Evolutionary conservation across 345 rosid species (phyloP).

Genomic region (Barbarea vulgaris): DNA sequence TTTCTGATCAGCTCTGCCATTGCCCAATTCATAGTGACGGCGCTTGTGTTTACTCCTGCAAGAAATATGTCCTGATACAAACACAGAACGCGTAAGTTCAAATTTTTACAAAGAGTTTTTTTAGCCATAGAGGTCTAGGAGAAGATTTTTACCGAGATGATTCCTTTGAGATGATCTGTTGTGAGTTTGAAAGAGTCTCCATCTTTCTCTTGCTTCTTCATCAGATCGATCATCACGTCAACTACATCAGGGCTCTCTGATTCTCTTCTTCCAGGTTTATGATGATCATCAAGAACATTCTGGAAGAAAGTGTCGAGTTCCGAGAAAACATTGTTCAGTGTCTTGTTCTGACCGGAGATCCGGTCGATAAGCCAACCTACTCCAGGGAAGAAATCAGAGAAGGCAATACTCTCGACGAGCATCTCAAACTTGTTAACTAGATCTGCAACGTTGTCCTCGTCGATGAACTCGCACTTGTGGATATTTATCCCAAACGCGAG

Average conservation of each 20-base stretch:
- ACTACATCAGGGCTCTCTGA: slow-evolving; percentile 42
- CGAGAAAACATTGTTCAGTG: slow-evolving; percentile 13
- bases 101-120: not conserved
- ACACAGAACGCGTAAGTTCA: not conserved
- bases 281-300: slow-evolving; percentile 34
- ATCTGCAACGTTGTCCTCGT: slow-evolving; percentile 9
- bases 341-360: slow-evolving; percentile 26
- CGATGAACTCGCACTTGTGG: slow-evolving; percentile 30
- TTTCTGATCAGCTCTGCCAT: slow-evolving; percentile 49
- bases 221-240: slow-evolving; percentile 48
- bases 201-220: slow-evolving; percentile 36
- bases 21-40: slow-evolving; percentile 42
- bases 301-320: slow-evolving; percentile 39
- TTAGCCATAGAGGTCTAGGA: not conserved
- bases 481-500: slow-evolving; percentile 48
- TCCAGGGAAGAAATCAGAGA: slow-evolving; percentile 35
- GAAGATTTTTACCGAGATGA: slow-evolving; percentile 48
- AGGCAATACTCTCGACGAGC: not conserved
- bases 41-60: slow-evolving; percentile 49
- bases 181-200: slow-evolving; percentile 30
- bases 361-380: slow-evolving; percentile 26
- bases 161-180: slow-evolving; percentile 51
- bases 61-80: slow-evolving; percentile 46
- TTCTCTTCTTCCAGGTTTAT: slow-evolving; percentile 16
- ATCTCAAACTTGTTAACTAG: slow-evolving; percentile 24